Conservation (phyloP, 371 early-diverging fungal species). For the Mortierella sp. region DNA sequence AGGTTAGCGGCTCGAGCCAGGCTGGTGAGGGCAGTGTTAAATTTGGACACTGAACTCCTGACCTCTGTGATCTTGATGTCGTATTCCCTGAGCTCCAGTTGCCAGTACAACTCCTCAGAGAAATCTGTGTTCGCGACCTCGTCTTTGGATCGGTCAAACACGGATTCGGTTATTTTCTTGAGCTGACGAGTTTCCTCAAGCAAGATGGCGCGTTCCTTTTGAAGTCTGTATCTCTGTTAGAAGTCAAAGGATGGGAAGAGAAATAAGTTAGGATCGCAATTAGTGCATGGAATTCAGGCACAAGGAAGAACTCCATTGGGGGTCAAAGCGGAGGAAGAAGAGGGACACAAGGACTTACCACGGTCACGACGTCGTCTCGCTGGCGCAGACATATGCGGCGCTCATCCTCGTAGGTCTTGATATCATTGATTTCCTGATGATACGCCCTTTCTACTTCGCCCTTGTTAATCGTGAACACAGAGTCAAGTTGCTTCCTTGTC, state of each 20-base stretch:
- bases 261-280: neutral
- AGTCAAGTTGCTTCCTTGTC: constrained; percentile 41
- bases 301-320: too few relatives aligned
- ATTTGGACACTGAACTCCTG: constrained; percentile 24
- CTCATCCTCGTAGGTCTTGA: constrained; percentile 43
- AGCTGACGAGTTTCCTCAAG: constrained; percentile 50
- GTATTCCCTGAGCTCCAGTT: constrained; percentile 49
- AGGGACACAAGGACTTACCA: constrained; percentile 14
- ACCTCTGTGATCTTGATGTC: constrained; percentile 37
- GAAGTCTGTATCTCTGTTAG: constrained; percentile 31
- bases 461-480: constrained; percentile 45
- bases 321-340: neutral
- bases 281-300: neutral
- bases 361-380: constrained; percentile 50
- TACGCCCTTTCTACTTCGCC: constrained; percentile 28
- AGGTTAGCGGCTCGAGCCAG: constrained; percentile 49
- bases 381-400: constrained; percentile 41
- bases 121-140: constrained; percentile 54
- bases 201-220: constrained; percentile 30
- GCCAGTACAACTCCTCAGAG: constrained; percentile 54
- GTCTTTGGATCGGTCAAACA: constrained; percentile 58
- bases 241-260: neutral
- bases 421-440: constrained; percentile 31
- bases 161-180: constrained; percentile 47
- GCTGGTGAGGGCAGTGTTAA: constrained; percentile 31